These are phyloP conservation scores for Vitis rupestris DNA, from an alignment of 164 flowering plant species.

Conservation along the genomic window DNA sequence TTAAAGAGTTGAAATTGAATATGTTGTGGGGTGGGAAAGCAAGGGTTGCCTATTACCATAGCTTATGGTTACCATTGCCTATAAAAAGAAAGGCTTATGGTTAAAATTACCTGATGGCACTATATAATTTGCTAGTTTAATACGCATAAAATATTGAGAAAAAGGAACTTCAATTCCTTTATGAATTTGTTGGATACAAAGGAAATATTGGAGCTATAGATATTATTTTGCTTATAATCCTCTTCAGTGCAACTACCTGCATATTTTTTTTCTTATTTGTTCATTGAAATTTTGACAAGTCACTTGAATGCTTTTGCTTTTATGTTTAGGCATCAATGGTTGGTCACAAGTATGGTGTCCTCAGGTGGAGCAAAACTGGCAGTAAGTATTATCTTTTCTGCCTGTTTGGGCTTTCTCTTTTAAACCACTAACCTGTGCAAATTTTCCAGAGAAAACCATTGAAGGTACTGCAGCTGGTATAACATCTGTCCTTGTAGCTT, in stretches of 20 bases:
- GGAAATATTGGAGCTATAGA: too few species aligned
- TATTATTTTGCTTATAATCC: too few species aligned
- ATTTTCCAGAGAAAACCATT: conserved; percentile 75
- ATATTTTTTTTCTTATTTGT: neutral
- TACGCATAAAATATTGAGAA: neutral
- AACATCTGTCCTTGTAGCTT: conserved; percentile 85
- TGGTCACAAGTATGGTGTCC: conserved; percentile 95
- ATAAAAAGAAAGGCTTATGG: too few species aligned
- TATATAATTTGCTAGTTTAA: too few species aligned
- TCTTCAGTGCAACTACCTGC: neutral
- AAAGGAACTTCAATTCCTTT: neutral
- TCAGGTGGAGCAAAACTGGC: conserved; percentile 97
- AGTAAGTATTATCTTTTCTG: conserved; percentile 48
- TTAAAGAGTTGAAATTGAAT: neutral
- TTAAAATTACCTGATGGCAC: too few species aligned
- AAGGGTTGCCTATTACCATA: too few species aligned
- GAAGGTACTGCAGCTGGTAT: conserved; percentile 99
- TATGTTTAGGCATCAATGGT: conserved; percentile 84
- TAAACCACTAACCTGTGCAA: neutral
- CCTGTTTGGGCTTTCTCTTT: neutral
- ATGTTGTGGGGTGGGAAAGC: neutral
- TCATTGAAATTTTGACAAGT: neutral
- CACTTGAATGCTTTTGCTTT: neutral
- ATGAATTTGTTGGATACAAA: neutral
- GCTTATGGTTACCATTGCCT: too few species aligned